These are phyloP conservation scores for Phytopythium montanum DNA, from an alignment of 352 stramenopile species.

Conservation along the genomic window DNA sequence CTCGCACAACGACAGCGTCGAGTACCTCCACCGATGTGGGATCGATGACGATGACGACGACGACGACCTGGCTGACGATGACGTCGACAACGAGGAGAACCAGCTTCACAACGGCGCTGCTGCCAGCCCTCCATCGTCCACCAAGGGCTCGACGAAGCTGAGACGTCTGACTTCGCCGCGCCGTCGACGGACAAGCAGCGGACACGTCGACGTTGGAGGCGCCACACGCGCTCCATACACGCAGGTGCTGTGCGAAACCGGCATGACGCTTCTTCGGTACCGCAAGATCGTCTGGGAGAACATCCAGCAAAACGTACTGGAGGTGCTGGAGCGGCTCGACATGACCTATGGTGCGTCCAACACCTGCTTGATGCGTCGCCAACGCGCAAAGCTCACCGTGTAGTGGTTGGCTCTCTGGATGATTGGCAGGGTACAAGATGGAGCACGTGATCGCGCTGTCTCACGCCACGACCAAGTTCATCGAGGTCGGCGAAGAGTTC, in stretches of 20 bases:
- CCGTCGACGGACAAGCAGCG: conserved; percentile 30
- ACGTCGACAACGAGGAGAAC: conserved; percentile 41
- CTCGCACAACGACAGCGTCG: conserved; percentile 58
- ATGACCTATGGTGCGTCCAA: conserved; percentile 52
- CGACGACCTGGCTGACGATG: conserved; percentile 64
- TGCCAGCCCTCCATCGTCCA: conserved; percentile 5
- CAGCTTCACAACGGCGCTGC: conserved; percentile 18
- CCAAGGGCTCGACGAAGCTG: conserved; percentile 12
- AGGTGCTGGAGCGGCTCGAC: conserved; percentile 68
- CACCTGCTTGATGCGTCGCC: not conserved
- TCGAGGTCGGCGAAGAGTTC: conserved; percentile 86
- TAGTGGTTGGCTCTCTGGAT: conserved; percentile 5
- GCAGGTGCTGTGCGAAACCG: conserved; percentile 70
- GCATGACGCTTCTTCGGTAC: conserved; percentile 75
- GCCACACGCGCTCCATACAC: conserved; percentile 46
- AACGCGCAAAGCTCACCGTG: not conserved
- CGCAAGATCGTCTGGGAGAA: conserved; percentile 86
- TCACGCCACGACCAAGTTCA: conserved; percentile 67
- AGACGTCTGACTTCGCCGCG: conserved; percentile 20
- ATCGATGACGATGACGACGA: conserved; percentile 81
- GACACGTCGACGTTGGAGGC: conserved; percentile 17
- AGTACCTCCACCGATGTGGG: conserved; percentile 75
- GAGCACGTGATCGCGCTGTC: conserved; percentile 86
- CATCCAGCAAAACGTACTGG: conserved; percentile 77
- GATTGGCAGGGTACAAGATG: conserved; percentile 68